Percentiles rank a stretch among this genome's conserved stretches.
phyloP scores from a whole-genome alignment of 1,284 basidiomycete species.

The Gymnopus androsaceus region DNA sequence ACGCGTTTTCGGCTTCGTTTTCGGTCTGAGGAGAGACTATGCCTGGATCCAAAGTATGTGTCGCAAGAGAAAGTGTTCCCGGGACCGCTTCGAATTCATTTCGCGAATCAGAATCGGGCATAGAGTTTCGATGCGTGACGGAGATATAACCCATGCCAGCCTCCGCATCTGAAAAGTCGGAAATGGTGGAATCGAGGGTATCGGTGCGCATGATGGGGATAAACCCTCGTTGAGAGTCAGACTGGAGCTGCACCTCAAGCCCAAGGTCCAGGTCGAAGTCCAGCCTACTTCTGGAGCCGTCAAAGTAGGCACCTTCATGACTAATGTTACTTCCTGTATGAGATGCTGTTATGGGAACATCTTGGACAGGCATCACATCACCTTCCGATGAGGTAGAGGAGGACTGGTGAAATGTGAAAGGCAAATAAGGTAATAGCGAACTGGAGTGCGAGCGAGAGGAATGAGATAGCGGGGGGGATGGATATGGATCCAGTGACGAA shows the following conservation, averaged over 20 bases:
- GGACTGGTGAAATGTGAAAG: not conserved
- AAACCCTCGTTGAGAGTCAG: not conserved
- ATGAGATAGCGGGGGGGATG: not conserved
- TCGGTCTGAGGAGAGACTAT: not conserved
- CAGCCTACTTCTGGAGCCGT: not conserved
- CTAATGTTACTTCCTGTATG: not conserved
- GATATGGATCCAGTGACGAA: not conserved
- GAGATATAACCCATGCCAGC: slow-evolving; percentile 1
- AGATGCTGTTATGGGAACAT: not conserved
- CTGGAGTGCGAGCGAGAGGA: not conserved
- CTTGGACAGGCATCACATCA: not conserved
- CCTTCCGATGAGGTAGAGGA: not conserved
- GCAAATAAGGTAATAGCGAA: not conserved
- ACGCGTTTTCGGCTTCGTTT: not conserved
- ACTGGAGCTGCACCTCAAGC: not conserved
- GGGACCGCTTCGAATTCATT: not conserved
- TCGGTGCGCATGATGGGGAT: slow-evolving; percentile 1
- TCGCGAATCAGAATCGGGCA: not conserved
- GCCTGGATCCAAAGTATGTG: not conserved
- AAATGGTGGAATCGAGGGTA: not conserved
- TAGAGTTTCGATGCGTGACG: not conserved
- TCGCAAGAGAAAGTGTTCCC: not conserved
- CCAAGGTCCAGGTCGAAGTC: not conserved
- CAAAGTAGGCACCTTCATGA: not conserved
- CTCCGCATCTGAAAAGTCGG: not conserved